These are phyloP conservation scores for Saccharomycopsis hybrid DNA, from an alignment of 1,139 yeast species.

Conservation along the genomic window DNA sequence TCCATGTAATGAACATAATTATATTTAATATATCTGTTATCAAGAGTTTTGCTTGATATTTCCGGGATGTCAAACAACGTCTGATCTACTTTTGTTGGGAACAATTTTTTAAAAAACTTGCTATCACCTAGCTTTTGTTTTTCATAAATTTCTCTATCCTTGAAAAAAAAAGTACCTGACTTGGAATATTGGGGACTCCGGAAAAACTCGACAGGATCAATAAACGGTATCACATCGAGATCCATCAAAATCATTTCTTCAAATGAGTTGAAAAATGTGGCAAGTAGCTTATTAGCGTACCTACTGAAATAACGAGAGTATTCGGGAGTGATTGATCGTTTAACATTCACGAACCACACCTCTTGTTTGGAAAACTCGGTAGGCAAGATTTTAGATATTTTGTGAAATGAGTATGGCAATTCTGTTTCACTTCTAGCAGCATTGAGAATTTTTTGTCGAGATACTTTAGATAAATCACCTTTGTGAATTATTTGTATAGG, in stretches of 20 bases:
- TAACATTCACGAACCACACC: slow-evolving; percentile 40
- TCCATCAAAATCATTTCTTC: slow-evolving; percentile 44
- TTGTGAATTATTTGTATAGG: slow-evolving; percentile 53
- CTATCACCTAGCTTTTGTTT: slow-evolving; percentile 32
- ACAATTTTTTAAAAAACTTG: slow-evolving; percentile 33
- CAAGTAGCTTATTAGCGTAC: slow-evolving; percentile 45
- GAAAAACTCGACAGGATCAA: slow-evolving; percentile 36
- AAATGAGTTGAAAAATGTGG: slow-evolving; percentile 44
- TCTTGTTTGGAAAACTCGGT: slow-evolving; percentile 32
- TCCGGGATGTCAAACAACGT: slow-evolving; percentile 29
- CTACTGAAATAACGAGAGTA: slow-evolving; percentile 32
- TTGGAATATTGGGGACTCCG: slow-evolving; percentile 31
- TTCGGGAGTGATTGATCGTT: slow-evolving; percentile 29
- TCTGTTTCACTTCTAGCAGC: slow-evolving; percentile 24
- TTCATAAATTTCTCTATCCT: slow-evolving; percentile 39
- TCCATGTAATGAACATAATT: slow-evolving; percentile 37
- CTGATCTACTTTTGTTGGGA: slow-evolving; percentile 38
- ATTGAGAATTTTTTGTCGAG: slow-evolving; percentile 27
- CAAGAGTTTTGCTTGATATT: slow-evolving; percentile 29
- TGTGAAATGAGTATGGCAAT: slow-evolving; percentile 10
- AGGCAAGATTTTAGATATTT: slow-evolving; percentile 3
- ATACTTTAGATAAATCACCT: slow-evolving; percentile 31
- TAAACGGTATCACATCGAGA: slow-evolving; percentile 43
- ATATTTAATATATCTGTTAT: slow-evolving; percentile 29
- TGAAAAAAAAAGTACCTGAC: slow-evolving; percentile 42